Conservation (phyloP, 2,329 filamentous ascomycete genomes). For the Penicillium sp. region DNA sequence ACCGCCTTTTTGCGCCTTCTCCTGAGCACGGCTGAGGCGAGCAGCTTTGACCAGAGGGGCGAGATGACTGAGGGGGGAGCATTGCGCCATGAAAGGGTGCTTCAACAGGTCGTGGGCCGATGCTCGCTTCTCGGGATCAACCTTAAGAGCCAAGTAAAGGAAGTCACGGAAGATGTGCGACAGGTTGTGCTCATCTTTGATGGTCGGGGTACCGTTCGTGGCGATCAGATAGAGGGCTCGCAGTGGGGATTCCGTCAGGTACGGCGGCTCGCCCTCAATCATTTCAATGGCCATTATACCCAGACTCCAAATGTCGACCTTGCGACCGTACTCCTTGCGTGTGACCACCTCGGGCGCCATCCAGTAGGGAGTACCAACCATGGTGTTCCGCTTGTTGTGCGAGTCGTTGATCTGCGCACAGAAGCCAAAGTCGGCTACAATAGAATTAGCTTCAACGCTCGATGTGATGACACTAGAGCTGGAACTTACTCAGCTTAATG, state of each 20-base stretch:
- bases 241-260: conserved; percentile 89
- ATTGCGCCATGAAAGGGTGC: conserved; percentile 77
- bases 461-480: not conserved
- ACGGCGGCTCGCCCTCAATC: conserved; percentile 97
- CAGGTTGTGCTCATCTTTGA: conserved; percentile 86
- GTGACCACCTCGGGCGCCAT: conserved; percentile 99
- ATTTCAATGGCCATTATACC: conserved; percentile 99
- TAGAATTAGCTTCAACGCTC: conserved; percentile 21
- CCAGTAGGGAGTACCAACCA: conserved; percentile 99
- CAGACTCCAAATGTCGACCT: conserved; percentile 97
- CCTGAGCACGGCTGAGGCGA: conserved; percentile 76
- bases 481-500: conserved; percentile 84
- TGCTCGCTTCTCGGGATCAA: conserved; percentile 93
- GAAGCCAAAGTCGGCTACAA: conserved; percentile 89
- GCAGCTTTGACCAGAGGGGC: conserved; percentile 84
- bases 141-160: conserved; percentile 85
- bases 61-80: conserved; percentile 69
- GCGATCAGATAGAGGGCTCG: conserved; percentile 93
- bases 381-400: conserved; percentile 95
- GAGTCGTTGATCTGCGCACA: conserved; percentile 97
- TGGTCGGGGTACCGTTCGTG: conserved; percentile 88
- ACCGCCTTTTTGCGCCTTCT: conserved; percentile 66
- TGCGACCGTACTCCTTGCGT: conserved; percentile 93
- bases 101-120: conserved; percentile 89
- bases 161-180: conserved; percentile 85